Evolutionary conservation across 2,329 filamentous ascomycete species (phyloP).

Genomic region (Nectriaceae sp.): DNA sequence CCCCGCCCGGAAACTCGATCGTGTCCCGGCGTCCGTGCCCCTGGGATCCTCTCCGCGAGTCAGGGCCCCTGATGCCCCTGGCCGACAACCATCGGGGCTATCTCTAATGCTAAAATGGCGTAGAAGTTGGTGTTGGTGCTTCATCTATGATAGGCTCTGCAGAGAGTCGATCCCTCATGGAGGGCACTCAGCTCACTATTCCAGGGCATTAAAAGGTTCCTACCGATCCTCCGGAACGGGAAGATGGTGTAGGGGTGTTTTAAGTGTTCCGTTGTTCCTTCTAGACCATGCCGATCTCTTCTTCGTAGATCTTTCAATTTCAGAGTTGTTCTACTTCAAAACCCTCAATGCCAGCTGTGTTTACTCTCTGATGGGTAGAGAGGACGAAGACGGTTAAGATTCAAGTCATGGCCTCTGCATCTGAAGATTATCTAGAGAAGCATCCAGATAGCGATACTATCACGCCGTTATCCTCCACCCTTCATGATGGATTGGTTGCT

Average conservation of each 20-base stretch:
- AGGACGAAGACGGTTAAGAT: no score
- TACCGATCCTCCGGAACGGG: not conserved
- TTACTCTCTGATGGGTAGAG: no score
- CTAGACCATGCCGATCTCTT: not conserved
- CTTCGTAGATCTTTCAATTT: not conserved
- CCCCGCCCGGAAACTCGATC: conserved; percentile 5
- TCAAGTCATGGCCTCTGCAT: conserved; percentile 10
- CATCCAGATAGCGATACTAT: conserved; percentile 21
- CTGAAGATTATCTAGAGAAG: conserved; percentile 11
- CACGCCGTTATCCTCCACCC: conserved; percentile 18
- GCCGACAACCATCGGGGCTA: not conserved
- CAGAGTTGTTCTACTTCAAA: no score
- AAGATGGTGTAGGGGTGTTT: not conserved
- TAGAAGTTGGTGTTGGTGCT: not conserved
- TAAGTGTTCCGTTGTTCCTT: not conserved
- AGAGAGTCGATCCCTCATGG: not conserved
- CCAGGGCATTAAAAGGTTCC: not conserved
- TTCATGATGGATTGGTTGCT: conserved; percentile 27
- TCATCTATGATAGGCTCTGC: conserved; percentile 3
- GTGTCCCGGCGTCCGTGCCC: conserved; percentile 9
- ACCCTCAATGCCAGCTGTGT: no score
- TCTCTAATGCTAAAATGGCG: not conserved
- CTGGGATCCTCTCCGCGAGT: conserved; percentile 6
- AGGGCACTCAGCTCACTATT: not conserved
- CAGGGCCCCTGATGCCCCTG: conserved; percentile 9